Conservation (phyloP, 1,284 basidiomycete genomes). For the Cutaneotrichosporon mucoides region DNA sequence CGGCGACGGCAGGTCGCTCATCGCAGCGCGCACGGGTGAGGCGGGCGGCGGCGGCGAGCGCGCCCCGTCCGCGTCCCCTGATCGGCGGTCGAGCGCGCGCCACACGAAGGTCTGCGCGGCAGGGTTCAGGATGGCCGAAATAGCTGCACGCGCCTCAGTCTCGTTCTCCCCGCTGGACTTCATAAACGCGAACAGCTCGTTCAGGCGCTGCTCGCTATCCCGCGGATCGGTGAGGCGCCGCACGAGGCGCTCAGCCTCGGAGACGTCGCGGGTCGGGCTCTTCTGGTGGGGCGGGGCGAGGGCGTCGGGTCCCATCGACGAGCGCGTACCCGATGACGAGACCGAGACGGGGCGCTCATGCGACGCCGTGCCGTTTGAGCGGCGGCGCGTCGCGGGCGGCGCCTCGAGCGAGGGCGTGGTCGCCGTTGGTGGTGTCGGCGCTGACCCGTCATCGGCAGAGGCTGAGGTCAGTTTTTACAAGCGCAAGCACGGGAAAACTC, state of each 20-base stretch:
- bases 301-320: constrained; percentile 7
- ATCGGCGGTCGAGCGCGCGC: constrained; percentile 36
- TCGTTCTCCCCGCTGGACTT: constrained; percentile 88
- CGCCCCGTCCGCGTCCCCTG: constrained; percentile 26
- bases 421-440: constrained; percentile 49
- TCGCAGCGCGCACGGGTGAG: constrained; percentile 18
- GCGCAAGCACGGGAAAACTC: constrained; percentile 57
- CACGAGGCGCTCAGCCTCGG: constrained; percentile 13
- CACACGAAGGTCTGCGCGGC: constrained; percentile 40
- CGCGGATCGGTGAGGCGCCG: constrained; percentile 71
- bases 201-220: constrained; percentile 86
- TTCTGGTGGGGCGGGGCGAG: constrained; percentile 3
- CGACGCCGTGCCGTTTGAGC: constrained; percentile 4
- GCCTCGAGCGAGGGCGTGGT: constrained; percentile 1
- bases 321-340: constrained; percentile 34
- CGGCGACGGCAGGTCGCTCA: constrained; percentile 16
- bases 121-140: constrained; percentile 29
- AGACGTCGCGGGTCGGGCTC: constrained; percentile 56
- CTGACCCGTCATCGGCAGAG: constrained; percentile 73
- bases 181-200: constrained; percentile 90
- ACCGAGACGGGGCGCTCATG: constrained; percentile 27
- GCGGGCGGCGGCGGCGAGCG: constrained; percentile 12
- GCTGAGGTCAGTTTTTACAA: constrained; percentile 5
- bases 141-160: constrained; percentile 65
- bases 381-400: constrained; percentile 1